Evolutionary conservation across 805 yeast genomes (phyloP).

Genomic region (Brettanomyces naardenensis): DNA sequence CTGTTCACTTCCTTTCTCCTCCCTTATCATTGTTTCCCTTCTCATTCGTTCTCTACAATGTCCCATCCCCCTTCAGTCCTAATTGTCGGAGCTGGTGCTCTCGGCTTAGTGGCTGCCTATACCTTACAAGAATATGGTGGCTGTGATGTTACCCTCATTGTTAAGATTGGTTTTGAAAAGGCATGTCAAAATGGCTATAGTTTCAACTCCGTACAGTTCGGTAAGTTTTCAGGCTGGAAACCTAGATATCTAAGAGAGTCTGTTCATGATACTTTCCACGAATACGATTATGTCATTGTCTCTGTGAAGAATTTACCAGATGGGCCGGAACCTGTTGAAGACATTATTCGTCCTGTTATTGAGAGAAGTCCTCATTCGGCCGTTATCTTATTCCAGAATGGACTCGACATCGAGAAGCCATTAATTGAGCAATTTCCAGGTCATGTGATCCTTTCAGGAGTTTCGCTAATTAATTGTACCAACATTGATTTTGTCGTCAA

Average conservation of each 20-base stretch:
- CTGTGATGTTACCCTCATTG: constrained; percentile 47
- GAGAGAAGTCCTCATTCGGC: constrained; percentile 18
- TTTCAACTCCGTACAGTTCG: constrained; percentile 55
- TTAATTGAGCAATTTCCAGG: constrained; percentile 25
- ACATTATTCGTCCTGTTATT: constrained; percentile 31
- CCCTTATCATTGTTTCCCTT: too few species aligned
- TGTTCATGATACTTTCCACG: constrained; percentile 35
- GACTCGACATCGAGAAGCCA: constrained; percentile 32
- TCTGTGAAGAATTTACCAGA: constrained; percentile 61
- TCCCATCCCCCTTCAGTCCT: constrained; percentile 35
- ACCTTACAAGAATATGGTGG: constrained; percentile 40
- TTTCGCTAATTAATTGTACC: constrained; percentile 27
- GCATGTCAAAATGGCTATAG: constrained; percentile 46
- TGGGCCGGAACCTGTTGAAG: constrained; percentile 32
- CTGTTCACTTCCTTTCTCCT: too few species aligned
- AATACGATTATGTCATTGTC: constrained; percentile 49
- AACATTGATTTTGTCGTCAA: constrained; percentile 18
- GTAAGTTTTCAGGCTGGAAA: constrained; percentile 42
- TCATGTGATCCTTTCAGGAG: constrained; percentile 28
- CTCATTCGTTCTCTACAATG: too few species aligned
- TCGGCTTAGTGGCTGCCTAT: constrained; percentile 71
- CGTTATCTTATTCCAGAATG: constrained; percentile 31
- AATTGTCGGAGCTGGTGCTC: constrained; percentile 80
- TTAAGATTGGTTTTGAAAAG: constrained; percentile 52
- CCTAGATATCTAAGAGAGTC: constrained; percentile 38